Conservation (phyloP, 108 stramenopile species). For the Conticribra guillardii region DNA sequence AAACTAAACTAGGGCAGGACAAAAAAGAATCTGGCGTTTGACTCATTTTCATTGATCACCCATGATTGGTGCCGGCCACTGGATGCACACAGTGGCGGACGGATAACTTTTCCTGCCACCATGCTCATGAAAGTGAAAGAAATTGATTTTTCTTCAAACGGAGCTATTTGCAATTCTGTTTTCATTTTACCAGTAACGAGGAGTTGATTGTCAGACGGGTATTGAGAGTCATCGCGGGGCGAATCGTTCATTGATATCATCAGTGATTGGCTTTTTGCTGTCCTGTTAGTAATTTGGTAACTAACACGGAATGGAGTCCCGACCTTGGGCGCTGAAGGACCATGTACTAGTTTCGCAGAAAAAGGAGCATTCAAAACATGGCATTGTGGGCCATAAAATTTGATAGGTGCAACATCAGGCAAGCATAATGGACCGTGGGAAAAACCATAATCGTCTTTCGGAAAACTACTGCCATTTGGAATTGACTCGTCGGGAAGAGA, state of each 20-base stretch:
- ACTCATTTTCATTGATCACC: slow-evolving; percentile 57
- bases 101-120: slow-evolving; percentile 55
- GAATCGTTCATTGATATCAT: slow-evolving; percentile 44
- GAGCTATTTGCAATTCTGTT: slow-evolving; percentile 60
- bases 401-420: slow-evolving; percentile 37
- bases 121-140: slow-evolving; percentile 70
- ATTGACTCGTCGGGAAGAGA: slow-evolving; percentile 32
- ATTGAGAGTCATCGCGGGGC: slow-evolving; percentile 5
- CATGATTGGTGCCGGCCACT: slow-evolving; percentile 70
- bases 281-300: slow-evolving; percentile 69
- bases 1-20: slow-evolving; percentile 43
- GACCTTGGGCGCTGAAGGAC: slow-evolving; percentile 58
- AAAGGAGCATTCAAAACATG: slow-evolving; percentile 75
- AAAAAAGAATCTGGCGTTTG: slow-evolving; percentile 32
- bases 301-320: slow-evolving; percentile 67
- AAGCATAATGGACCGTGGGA: slow-evolving; percentile 74
- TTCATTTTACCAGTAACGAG: slow-evolving; percentile 59
- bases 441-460: slow-evolving; percentile 35
- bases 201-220: slow-evolving; percentile 31
- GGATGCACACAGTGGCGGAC: slow-evolving; percentile 59
- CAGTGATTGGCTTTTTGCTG: slow-evolving; percentile 63
- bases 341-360: slow-evolving; percentile 44
- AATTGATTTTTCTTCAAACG: slow-evolving; percentile 58
- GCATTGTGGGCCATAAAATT: slow-evolving; percentile 70
- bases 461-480: slow-evolving; percentile 1